Conservation (phyloP, 306 rosid genomes). For the Cucumis cinereus region DNA sequence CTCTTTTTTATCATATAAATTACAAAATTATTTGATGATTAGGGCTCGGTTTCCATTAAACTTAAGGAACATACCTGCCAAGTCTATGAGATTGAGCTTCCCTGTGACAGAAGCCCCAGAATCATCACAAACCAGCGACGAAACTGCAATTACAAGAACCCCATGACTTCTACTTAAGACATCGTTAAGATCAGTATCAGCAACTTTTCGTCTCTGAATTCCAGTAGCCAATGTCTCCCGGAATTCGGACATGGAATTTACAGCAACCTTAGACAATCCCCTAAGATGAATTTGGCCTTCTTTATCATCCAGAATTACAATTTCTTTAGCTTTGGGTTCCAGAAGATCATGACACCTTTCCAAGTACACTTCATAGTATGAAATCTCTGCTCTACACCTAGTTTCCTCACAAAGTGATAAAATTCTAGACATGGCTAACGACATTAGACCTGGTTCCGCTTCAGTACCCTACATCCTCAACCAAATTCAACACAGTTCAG, state of each 20-base stretch:
- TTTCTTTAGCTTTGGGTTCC: constrained; percentile 63
- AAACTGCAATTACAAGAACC: constrained; percentile 69
- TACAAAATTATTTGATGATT: neutral
- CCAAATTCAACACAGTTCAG: constrained; percentile 5
- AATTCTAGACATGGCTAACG: constrained; percentile 55
- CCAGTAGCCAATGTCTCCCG: constrained; percentile 44
- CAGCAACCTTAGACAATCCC: constrained; percentile 56
- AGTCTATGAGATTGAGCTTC: constrained; percentile 88
- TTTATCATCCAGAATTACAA: constrained; percentile 68
- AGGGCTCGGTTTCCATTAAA: neutral
- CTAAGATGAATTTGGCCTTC: constrained; percentile 75
- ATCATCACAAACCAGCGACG: constrained; percentile 28
- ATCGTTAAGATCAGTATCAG: constrained; percentile 81
- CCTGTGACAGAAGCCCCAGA: constrained; percentile 31
- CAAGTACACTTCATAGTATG: constrained; percentile 85
- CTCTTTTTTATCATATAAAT: neutral
- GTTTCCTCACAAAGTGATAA: constrained; percentile 44
- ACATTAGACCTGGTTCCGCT: constrained; percentile 67
- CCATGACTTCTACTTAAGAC: constrained; percentile 96
- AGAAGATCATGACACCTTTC: constrained; percentile 85
- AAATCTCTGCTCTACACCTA: constrained; percentile 46
- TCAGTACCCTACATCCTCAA: constrained; percentile 57
- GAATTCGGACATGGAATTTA: constrained; percentile 54
- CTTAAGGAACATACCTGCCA: constrained; percentile 45
- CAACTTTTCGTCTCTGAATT: constrained; percentile 60